A percentile compares a stretch with the other conserved stretches of the same genome.
Conservation (phyloP, 2,329 filamentous ascomycete genomes). For the Cercospora beticola region DNA sequence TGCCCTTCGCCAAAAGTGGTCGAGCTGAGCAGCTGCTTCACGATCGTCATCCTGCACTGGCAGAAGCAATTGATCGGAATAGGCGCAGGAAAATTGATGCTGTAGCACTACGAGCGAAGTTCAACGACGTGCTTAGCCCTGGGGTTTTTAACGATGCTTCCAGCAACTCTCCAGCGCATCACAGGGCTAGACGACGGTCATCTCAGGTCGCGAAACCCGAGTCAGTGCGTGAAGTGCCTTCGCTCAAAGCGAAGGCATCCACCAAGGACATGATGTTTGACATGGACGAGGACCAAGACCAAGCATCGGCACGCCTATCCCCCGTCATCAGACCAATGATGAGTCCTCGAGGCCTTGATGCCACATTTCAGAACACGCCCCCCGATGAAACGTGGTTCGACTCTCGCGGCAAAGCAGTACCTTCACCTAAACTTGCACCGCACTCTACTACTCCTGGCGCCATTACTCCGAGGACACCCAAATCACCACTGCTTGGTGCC, state of each 20-base stretch:
- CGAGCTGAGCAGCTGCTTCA: constrained; percentile 66
- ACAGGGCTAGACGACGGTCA: constrained; percentile 43
- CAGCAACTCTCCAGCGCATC: constrained; percentile 48
- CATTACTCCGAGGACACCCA: constrained; percentile 35
- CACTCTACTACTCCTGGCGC: constrained; percentile 34
- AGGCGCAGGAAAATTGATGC: constrained; percentile 69
- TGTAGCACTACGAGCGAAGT: constrained; percentile 65
- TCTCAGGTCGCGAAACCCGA: constrained; percentile 42
- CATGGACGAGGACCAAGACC: constrained; percentile 74
- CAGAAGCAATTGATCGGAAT: constrained; percentile 66
- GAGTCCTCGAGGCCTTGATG: constrained; percentile 30
- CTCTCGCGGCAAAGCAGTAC: constrained; percentile 41
- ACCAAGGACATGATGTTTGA: constrained; percentile 81
- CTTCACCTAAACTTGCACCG: constrained; percentile 30
- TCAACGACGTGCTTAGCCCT: constrained; percentile 61
- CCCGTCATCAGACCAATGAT: constrained; percentile 32
- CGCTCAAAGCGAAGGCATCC: constrained; percentile 66
- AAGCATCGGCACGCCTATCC: constrained; percentile 24
- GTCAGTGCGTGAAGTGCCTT: constrained; percentile 45
- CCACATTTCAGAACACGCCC: constrained; percentile 25
- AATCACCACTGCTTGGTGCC: constrained; percentile 31
- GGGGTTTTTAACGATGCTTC: constrained; percentile 64
- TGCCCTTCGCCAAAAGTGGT: constrained; percentile 75
- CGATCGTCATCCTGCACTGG: constrained; percentile 63
- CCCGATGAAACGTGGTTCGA: constrained; percentile 43